Percentiles rank a stretch among this genome's conserved stretches.
Conservation (phyloP, 1,284 basidiomycete species). For the Exobasidium cylindrosporum region DNA sequence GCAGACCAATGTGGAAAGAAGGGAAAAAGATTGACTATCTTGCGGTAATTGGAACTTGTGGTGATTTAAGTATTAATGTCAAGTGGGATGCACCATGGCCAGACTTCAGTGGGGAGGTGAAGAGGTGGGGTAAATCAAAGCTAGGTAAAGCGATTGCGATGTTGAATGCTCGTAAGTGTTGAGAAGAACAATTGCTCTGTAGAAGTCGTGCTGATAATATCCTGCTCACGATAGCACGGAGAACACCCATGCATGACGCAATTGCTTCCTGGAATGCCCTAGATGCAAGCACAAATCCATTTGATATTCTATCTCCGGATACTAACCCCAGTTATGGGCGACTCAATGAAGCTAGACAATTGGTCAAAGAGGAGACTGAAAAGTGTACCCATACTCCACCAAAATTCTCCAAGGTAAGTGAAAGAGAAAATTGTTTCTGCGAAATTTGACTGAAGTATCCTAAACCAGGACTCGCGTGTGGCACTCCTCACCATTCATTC, state of each 20-base stretch:
- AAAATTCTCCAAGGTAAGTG: conserved; percentile 28
- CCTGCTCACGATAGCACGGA: neutral
- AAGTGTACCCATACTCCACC: conserved; percentile 40
- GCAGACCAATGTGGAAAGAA: conserved; percentile 26
- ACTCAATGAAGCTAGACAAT: conserved; percentile 28
- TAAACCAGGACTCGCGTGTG: conserved; percentile 29
- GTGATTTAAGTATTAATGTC: conserved; percentile 35
- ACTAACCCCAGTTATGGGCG: conserved; percentile 22
- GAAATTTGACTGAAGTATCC: no score
- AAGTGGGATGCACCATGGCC: conserved; percentile 39
- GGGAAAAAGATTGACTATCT: conserved; percentile 25
- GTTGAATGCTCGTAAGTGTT: conserved; percentile 30
- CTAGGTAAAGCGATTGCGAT: conserved; percentile 32
- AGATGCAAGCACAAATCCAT: conserved; percentile 20
- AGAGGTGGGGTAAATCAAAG: conserved; percentile 36
- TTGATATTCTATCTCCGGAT: conserved; percentile 27
- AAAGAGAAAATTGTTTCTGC: neutral
- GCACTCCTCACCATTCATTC: conserved; percentile 35
- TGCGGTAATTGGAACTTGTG: conserved; percentile 38
- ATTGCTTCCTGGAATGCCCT: conserved; percentile 17
- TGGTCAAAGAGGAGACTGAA: conserved; percentile 31
- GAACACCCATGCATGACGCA: conserved; percentile 10
- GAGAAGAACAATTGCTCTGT: neutral
- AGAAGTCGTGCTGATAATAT: neutral
- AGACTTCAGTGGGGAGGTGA: conserved; percentile 28